Evolutionary conservation across 371 early-diverging fungal genomes (phyloP), one percentile per base, ranked within the genome.

Genomic region (Funneliformis caledonium): DNA sequence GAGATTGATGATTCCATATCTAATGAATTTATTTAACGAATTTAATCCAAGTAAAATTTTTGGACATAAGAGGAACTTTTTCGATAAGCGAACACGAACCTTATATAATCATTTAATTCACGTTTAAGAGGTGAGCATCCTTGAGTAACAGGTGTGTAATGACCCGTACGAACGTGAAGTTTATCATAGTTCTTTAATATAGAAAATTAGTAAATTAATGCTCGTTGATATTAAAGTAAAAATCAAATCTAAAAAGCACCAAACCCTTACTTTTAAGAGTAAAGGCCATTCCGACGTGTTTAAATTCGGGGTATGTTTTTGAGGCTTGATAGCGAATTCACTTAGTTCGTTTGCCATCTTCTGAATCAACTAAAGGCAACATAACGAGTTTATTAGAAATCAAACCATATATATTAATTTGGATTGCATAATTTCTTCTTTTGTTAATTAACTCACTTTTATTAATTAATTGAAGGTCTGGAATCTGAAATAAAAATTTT

Each of bases 61-160:
- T 31, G 33, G 10, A 33, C 12, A 11, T 19, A 81, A 33, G 9
- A 19, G 19, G 42, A 42, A 12, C 11, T 62, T 45, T 83, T 31
- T 26, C 26, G 26, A 45, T 26, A n/a, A 12, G n/a, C 16, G 11
- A 65, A 91, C 88, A 93, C 14, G 14, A 11, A 92, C 89, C 93
- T 91, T 84, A 98, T 89, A 84, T 98, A 99, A 81, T 97, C 95
- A 59, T 92, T 85, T 80, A 99, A 89, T 78, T 94, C 93, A 85
- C 99, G 96, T 88, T 96, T 97, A 84, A 97, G 89, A 48, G 99
- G 99, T 81, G 97, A 94, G 84, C 93, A 95, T 79, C 99, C 99
- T 78, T 90, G 92, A 37, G 98, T 97, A 83, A 98, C 95, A 78
- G 99, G 99, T 59, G 99, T 99, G 90, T 98, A 99, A 88, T 98